These are phyloP conservation scores for Crotalaria pallida DNA, from an alignment of 306 rosid genomes.

Conservation along the genomic window DNA sequence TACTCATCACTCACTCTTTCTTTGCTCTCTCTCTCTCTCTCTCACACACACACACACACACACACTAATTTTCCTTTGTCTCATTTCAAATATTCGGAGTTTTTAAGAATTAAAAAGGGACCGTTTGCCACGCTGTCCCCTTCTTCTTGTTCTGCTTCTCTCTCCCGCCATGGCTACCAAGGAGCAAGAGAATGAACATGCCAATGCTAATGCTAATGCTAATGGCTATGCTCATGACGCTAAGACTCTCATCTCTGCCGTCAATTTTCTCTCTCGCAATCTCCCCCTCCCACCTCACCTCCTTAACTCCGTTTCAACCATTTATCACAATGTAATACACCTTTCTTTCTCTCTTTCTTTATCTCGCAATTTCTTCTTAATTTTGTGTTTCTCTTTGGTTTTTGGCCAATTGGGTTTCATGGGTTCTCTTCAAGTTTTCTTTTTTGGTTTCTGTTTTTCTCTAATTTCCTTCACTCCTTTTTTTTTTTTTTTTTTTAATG, in stretches of 20 bases:
- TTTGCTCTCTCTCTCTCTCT: background rate
- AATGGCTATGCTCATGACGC: background rate
- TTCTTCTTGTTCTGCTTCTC: too few species aligned
- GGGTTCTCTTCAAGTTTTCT: constrained; percentile 18
- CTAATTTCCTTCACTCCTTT: background rate
- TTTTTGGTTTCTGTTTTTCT: background rate
- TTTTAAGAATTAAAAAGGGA: background rate
- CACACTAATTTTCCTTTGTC: too few species aligned
- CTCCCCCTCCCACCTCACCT: constrained; percentile 87
- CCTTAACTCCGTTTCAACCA: constrained; percentile 64
- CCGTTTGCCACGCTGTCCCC: constrained; percentile 24
- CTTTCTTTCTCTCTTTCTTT: constrained; percentile 4
- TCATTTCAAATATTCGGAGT: background rate
- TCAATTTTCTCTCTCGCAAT: constrained; percentile 84
- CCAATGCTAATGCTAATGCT: background rate
- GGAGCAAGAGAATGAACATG: background rate
- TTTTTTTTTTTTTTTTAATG: too few species aligned
- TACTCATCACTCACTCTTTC: too few species aligned
- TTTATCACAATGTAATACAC: constrained; percentile 26
- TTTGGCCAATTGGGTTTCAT: background rate
- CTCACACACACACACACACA: too few species aligned
- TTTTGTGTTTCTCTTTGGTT: background rate
- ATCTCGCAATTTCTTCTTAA: background rate
- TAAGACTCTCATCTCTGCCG: constrained; percentile 79
- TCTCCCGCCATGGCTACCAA: constrained; percentile 68